Percentiles rank a stretch among this genome's conserved stretches.
phyloP scores from a whole-genome alignment of 371 early-diverging fungal genomes.

The Homolaphlyctis polyrhiza region DNA sequence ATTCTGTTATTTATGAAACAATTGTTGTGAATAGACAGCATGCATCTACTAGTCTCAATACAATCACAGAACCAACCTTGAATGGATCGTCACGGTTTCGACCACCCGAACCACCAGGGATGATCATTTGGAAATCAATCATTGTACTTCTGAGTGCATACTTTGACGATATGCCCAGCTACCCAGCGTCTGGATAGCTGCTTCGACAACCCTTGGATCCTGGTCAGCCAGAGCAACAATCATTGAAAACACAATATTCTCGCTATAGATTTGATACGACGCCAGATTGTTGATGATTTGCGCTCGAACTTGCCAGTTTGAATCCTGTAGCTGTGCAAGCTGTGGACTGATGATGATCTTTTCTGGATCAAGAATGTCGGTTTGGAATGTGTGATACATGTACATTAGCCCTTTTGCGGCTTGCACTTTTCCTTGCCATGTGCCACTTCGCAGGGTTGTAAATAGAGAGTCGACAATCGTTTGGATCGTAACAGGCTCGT shows the following conservation, averaged over 20 bases:
- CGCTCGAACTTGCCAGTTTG: conserved; percentile 32
- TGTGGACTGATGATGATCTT: conserved; percentile 29
- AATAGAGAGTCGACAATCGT: conserved; percentile 24
- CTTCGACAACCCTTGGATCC: not conserved
- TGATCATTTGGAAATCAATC: conserved; percentile 1
- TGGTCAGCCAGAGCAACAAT: conserved; percentile 27
- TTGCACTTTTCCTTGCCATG: conserved; percentile 29
- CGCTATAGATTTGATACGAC: conserved; percentile 26
- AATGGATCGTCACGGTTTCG: not conserved
- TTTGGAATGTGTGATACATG: conserved; percentile 30
- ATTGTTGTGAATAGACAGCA: not conserved
- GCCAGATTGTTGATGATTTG: conserved; percentile 28
- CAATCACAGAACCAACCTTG: not conserved
- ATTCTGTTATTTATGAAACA: not conserved
- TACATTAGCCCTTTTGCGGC: conserved; percentile 39
- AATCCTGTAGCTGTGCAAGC: conserved; percentile 23
- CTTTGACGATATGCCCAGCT: not conserved
- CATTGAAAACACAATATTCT: conserved; percentile 23
- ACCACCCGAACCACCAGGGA: not conserved
- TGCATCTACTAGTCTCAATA: not conserved
- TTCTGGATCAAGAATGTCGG: conserved; percentile 30
- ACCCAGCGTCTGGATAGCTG: conserved; percentile 1
- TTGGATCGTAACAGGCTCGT: no score
- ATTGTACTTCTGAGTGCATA: conserved; percentile 1
- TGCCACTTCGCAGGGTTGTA: conserved; percentile 14